Evolutionary conservation across 306 rosid species (phyloP).

Genomic region (Hylodesmum podocarpum): DNA sequence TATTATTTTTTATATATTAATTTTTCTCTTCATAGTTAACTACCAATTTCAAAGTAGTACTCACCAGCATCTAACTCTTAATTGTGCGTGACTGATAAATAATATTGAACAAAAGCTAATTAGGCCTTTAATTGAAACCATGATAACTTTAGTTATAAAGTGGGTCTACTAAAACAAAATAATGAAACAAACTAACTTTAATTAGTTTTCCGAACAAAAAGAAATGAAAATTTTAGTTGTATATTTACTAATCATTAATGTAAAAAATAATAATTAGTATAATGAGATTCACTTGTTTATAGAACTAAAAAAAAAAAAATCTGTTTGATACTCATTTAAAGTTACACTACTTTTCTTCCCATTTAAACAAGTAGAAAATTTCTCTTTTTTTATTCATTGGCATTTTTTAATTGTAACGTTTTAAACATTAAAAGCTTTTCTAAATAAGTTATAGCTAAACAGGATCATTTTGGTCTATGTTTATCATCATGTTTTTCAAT

Average conservation of each 20-base stretch:
- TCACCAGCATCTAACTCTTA: not conserved
- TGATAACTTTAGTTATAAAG: not conserved
- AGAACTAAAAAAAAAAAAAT: not conserved
- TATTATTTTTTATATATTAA: not conserved
- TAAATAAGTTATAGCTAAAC: not conserved
- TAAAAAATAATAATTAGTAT: not conserved
- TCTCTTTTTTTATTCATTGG: not conserved
- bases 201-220: not conserved
- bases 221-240: not conserved
- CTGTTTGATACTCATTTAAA: not conserved
- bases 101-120: conserved; percentile 5
- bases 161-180: not conserved
- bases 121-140: not conserved
- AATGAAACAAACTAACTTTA: not conserved
- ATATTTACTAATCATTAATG: not conserved
- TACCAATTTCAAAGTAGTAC: not conserved
- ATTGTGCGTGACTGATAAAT: not conserved
- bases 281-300: not conserved
- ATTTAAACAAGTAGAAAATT: not conserved
- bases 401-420: not conserved
- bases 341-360: not conserved
- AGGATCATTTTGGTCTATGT: not conserved
- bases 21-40: not conserved
- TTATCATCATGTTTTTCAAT: not conserved
- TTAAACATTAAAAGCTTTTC: not conserved